These are phyloP conservation scores for Tolypocladium guangdongense DNA, from an alignment of 2,329 filamentous ascomycete species.

Conservation along the genomic window DNA sequence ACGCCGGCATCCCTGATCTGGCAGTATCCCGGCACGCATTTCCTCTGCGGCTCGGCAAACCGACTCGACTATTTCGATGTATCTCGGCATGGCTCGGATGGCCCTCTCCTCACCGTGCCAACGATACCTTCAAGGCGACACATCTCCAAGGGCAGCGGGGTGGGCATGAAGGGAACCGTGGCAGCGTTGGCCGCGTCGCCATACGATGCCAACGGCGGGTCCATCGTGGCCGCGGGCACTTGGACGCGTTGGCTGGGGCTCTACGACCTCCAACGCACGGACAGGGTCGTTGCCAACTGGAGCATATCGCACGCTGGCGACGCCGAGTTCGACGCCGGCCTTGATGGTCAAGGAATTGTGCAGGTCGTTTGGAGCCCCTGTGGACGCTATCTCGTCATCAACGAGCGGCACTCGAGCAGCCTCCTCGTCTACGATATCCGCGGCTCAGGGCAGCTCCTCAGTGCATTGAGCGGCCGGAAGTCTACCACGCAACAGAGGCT, in stretches of 20 bases:
- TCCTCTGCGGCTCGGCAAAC: constrained; percentile 49
- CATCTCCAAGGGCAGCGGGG: constrained; percentile 46
- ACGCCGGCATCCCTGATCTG: constrained; percentile 47
- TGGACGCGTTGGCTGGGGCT: constrained; percentile 53
- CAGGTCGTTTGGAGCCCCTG: constrained; percentile 53
- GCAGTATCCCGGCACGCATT: constrained; percentile 44
- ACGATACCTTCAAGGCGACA: constrained; percentile 52
- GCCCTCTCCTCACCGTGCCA: constrained; percentile 41
- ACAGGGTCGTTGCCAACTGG: constrained; percentile 47
- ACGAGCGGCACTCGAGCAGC: constrained; percentile 44
- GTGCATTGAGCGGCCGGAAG: constrained; percentile 38
- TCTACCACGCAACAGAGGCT: constrained; percentile 45
- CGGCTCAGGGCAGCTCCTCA: constrained; percentile 44
- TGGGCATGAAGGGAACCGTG: constrained; percentile 53
- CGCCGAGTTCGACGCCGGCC: constrained; percentile 18
- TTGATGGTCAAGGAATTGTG: constrained; percentile 51
- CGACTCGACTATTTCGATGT: constrained; percentile 50
- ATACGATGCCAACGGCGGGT: constrained; percentile 16
- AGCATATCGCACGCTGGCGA: constrained; percentile 44
- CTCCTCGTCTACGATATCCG: constrained; percentile 54
- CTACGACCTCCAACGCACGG: constrained; percentile 47
- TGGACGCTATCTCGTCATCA: constrained; percentile 51
- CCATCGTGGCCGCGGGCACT: constrained; percentile 48
- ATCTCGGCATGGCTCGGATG: constrained; percentile 36
- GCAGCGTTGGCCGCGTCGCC: constrained; percentile 42